Conservation (phyloP, 208 protist species). For the Sergeia podlipaevii region DNA sequence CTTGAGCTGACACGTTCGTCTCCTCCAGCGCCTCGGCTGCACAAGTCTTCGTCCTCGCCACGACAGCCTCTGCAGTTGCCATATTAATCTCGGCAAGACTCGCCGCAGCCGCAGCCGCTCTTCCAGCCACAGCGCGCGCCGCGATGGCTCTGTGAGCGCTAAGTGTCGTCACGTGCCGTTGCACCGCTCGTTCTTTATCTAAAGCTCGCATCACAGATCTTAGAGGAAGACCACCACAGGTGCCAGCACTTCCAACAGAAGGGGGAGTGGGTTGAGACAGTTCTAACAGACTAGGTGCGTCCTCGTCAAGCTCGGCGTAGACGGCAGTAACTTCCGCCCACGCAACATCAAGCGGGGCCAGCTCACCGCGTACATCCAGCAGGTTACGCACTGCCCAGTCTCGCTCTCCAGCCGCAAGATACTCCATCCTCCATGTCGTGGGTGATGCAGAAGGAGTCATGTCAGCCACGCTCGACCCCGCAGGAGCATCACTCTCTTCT, state of each 20-base stretch:
- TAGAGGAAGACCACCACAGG: too few relatives aligned
- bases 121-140: not conserved
- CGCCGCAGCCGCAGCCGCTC: not conserved
- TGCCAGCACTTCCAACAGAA: too few relatives aligned
- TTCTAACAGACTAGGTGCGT: constrained; percentile 18
- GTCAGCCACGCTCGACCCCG: too few relatives aligned
- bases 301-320: constrained; percentile 35
- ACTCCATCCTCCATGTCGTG: constrained; percentile 55
- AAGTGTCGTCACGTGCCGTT: constrained; percentile 12
- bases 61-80: too few relatives aligned
- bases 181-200: constrained; percentile 14
- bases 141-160: not conserved
- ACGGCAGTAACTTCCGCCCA: constrained; percentile 31
- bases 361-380: constrained; percentile 44
- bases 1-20: not conserved
- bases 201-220: constrained; percentile 8
- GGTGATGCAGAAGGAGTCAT: too few relatives aligned
- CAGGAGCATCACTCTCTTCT: too few relatives aligned
- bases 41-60: not conserved
- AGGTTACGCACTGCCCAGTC: constrained; percentile 59
- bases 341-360: constrained; percentile 28
- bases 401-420: constrained; percentile 60
- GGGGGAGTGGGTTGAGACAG: too few relatives aligned
- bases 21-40: not conserved
- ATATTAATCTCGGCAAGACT: constrained; percentile 1